Evolutionary conservation across 148 eudicot species (phyloP).

Genomic region (Camellia japonica): DNA sequence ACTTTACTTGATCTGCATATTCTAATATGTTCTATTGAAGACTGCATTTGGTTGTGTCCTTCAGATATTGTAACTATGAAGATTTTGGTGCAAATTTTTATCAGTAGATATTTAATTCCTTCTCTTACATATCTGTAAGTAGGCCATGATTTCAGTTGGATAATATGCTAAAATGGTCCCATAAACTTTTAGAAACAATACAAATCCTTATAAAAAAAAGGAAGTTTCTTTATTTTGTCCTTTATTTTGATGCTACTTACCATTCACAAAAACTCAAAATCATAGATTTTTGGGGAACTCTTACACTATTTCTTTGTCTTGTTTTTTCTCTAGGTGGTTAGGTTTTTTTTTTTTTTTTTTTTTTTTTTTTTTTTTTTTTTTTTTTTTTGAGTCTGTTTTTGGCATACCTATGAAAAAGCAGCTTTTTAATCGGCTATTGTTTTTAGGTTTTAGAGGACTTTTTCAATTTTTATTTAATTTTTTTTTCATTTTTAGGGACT

Average conservation of each 20-base stretch:
- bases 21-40: background rate
- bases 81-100: background rate
- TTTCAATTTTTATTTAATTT: no score
- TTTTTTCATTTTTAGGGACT: no score
- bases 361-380: no score
- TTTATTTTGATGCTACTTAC: background rate
- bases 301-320: background rate
- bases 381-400: no score
- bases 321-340: background rate
- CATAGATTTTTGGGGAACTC: background rate
- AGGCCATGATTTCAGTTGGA: background rate
- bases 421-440: no score
- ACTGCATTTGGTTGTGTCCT: background rate
- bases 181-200: background rate
- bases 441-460: no score
- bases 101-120: background rate
- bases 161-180: background rate
- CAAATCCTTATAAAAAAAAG: background rate
- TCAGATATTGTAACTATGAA: background rate
- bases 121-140: background rate
- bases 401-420: no score
- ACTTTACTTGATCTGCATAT: background rate
- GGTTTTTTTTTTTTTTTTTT: no score
- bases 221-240: background rate
- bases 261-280: background rate